Evolutionary conservation across 164 flowering plant species (phyloP).

Genomic region (Piper betle): DNA sequence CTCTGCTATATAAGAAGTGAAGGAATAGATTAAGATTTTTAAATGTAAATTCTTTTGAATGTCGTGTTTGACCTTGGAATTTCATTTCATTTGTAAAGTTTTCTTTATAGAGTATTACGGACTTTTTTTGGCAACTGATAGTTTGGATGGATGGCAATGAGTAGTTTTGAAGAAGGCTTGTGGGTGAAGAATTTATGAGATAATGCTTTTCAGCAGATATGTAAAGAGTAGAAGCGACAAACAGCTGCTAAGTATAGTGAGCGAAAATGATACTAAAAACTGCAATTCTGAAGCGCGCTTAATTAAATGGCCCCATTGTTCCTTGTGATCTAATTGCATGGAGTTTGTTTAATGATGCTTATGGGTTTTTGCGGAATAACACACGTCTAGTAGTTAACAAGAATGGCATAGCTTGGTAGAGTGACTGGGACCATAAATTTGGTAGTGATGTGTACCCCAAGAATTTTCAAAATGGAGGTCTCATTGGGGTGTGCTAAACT

Average conservation of each 20-base stretch:
- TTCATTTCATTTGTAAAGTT: too few relatives aligned
- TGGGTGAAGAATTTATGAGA: too few relatives aligned
- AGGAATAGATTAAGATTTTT: too few relatives aligned
- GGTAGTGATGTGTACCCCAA: conserved; percentile 74
- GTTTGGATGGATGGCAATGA: too few relatives aligned
- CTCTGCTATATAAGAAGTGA: too few relatives aligned
- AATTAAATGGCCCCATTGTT: conserved; percentile 45
- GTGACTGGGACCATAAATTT: conserved; percentile 76
- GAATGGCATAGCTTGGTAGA: conserved; percentile 76
- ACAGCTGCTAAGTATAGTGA: conserved; percentile 53
- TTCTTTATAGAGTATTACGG: too few relatives aligned
- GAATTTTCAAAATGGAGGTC: conserved; percentile 72
- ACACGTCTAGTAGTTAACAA: conserved; percentile 35
- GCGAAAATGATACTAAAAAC: conserved; percentile 41
- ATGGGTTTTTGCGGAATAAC: conserved; percentile 28
- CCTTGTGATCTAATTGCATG: conserved; percentile 88
- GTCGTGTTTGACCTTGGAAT: too few relatives aligned
- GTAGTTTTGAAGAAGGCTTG: too few relatives aligned
- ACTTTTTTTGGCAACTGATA: too few relatives aligned
- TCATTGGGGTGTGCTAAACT: conserved; percentile 77
- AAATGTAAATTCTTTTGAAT: too few relatives aligned
- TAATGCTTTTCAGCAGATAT: conserved; percentile 9
- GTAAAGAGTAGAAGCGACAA: conserved; percentile 46
- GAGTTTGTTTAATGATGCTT: conserved; percentile 83
- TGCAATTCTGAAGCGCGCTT: conserved; percentile 52